Base-by-base conservation (phyloP, 805 yeast species). In the Metschnikowia noctiluminum region DNA sequence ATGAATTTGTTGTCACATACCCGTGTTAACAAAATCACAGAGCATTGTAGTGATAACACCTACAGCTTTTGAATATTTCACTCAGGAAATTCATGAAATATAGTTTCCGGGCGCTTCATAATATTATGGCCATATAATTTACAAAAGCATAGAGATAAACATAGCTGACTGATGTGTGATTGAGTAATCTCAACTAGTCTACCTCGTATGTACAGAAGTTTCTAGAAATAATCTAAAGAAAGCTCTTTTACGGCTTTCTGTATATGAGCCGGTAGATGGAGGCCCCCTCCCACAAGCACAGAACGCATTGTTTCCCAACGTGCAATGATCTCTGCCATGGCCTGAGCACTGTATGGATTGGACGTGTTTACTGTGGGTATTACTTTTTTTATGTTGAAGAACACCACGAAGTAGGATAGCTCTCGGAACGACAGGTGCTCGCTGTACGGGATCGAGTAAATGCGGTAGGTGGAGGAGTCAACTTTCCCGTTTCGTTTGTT, bases 351-450 rank as follows among this genome's bases (percentile, higher is more conserved):
- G 43, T 50, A 46, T 21, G 57, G 62, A 45, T 58, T 62, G 14
- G 62, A 66, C 11, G 68, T 60, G 48, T 80, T 81, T 5, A 92
- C 99, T 0, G 99, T 94, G 0, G 97, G 94, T 8, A 90, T 80
- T 12, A 89, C 77, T 37, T 73, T 59, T 0, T 66, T 66, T 54
- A 81, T 77, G 7, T 76, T 64, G 37, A 89, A 56, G 21, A 76
- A 66, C 2, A 77, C 68, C 21, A 85, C 78, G 61, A 92, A 88
- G 46, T 77, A 74, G 11, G 84, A 74, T 35, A 94, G 71, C 59
- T 94, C 99, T 35, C 86, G 70, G 59, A 83, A 92, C 49, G 96
- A 88, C 10, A 96, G 89, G 68, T 94, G 99, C 62, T 94, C 99
- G 60, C 95, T 85, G 61, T 94, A 94, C 0, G 99, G 98, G 1